Evolutionary conservation across 345 rosid genomes (phyloP), one percentile per base, ranked within the genome.

Genomic region (Populus euphratica): DNA sequence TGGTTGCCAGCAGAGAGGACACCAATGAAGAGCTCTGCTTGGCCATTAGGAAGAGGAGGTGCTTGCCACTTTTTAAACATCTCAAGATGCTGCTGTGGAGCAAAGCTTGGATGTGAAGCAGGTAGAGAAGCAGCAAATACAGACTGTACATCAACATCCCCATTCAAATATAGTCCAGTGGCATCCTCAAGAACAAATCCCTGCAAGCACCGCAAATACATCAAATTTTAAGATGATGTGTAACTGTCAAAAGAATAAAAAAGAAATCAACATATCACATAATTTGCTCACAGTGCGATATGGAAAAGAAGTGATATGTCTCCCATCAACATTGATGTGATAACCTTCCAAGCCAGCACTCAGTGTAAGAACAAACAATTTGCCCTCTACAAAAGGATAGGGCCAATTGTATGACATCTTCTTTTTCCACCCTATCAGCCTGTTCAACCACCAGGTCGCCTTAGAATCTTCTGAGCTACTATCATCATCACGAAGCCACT

Each of bases 181-280:
- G 98, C 98, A 89, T 94, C 98, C 90, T 94, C 98, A 5, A 94
- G 96, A 14, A 95, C 87, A 81, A 91, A 94, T 64, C 97, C 97
- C 98, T 94, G 78, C 17, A 76, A 66, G 49, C 79, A 79, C 59
- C 14, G 66, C 27, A 44, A 63, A 23, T 9, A 63, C 73, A 79
- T 74, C 59, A 35, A 78, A 25, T 44, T 36, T 3, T 23, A 54
- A 50, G 25, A 76, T 38, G 41, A 64, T 61, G 20, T 21, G 36
- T 33, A 68, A 7, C 6, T 69, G 36, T 69, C 68, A 39, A 77
- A 39, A 54, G 52, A 39, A 72, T 81, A 69, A 43, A 65, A 13
- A n/a, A 68, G 14, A 50, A 50, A 69, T 63, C 75, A 50, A 59
- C 25, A 0, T 13, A 83, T 63, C 43, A 77, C 31, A 31, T 69